Evolutionary conservation across 2,329 filamentous ascomycete genomes (phyloP).

Genomic region (Proliferodiscus dingleyae): DNA sequence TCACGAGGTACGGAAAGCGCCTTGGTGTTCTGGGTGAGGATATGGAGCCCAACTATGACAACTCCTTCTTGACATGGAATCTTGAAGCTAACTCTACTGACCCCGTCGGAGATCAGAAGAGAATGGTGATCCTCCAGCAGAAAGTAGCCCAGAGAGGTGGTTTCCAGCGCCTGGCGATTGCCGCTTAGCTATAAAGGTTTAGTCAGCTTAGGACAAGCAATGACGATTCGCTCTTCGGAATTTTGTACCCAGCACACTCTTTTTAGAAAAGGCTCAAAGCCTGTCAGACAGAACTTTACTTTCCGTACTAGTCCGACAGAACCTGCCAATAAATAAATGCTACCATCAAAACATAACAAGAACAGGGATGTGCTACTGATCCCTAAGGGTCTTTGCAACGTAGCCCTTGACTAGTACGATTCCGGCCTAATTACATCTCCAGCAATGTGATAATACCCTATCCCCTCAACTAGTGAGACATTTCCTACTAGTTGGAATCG

Average conservation of each 20-base stretch:
- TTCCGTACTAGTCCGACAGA: too few species aligned
- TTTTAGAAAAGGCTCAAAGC: too few species aligned
- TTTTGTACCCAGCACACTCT: neutral
- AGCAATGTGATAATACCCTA: too few species aligned
- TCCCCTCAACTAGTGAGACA: too few species aligned
- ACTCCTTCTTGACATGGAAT: conserved; percentile 62
- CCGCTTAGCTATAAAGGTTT: neutral
- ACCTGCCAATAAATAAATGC: too few species aligned
- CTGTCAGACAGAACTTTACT: too few species aligned
- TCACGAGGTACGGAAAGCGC: conserved; percentile 70
- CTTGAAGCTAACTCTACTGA: conserved; percentile 61
- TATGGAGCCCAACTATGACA: conserved; percentile 72
- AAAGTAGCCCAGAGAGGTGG: conserved; percentile 61
- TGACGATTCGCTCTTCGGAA: neutral
- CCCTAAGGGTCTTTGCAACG: too few species aligned
- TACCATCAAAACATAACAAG: too few species aligned
- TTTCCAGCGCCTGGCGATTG: conserved; percentile 46
- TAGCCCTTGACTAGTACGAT: too few species aligned
- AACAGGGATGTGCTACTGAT: too few species aligned
- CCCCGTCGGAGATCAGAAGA: conserved; percentile 68
- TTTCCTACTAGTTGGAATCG: too few species aligned
- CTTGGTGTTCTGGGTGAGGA: conserved; percentile 58
- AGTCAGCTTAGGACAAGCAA: neutral
- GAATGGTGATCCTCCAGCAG: conserved; percentile 65
- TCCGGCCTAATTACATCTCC: too few species aligned